phyloP scores from a whole-genome alignment of 2,329 filamentous ascomycete species.

The Fonsecaea multimorphosa region DNA sequence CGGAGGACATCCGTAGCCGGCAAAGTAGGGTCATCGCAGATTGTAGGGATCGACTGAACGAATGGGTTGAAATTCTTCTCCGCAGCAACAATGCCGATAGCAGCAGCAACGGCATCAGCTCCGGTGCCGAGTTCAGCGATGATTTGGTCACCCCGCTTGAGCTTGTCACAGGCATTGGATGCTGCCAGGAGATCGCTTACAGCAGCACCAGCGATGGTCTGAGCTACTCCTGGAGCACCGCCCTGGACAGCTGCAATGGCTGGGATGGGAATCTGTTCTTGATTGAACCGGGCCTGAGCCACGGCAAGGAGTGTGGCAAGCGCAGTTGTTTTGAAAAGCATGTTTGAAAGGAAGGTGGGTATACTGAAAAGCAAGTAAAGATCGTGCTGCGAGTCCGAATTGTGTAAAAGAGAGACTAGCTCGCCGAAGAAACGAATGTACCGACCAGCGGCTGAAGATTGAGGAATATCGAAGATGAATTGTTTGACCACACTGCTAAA shows the following conservation, averaged over 20 bases:
- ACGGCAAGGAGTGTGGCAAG: conserved; percentile 29
- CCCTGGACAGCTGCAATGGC: conserved; percentile 37
- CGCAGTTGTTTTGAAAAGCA: conserved; percentile 22
- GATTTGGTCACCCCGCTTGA: conserved; percentile 69
- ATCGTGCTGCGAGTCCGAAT: conserved; percentile 26
- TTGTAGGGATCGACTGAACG: conserved; percentile 62
- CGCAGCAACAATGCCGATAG: conserved; percentile 67
- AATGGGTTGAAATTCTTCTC: conserved; percentile 78
- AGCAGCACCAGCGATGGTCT: conserved; percentile 67
- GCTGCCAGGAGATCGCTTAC: conserved; percentile 68
- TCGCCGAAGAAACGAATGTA: conserved; percentile 35
- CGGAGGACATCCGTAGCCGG: conserved; percentile 66
- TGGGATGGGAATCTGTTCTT: conserved; percentile 36
- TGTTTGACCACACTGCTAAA: conserved; percentile 9
- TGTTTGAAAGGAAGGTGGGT: conserved; percentile 19
- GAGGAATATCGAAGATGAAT: conserved; percentile 21
- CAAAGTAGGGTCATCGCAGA: conserved; percentile 68
- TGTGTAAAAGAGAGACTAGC: conserved; percentile 36
- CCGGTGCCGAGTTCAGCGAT: conserved; percentile 66
- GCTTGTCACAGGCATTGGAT: conserved; percentile 71
- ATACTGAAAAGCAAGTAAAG: conserved; percentile 26
- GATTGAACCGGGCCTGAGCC: conserved; percentile 34
- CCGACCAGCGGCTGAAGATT: conserved; percentile 36
- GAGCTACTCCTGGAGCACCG: conserved; percentile 63
- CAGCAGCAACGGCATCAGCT: conserved; percentile 65